phyloP scores from a whole-genome alignment of 2,329 filamentous ascomycete genomes.

The Fonsecaea multimorphosa region DNA sequence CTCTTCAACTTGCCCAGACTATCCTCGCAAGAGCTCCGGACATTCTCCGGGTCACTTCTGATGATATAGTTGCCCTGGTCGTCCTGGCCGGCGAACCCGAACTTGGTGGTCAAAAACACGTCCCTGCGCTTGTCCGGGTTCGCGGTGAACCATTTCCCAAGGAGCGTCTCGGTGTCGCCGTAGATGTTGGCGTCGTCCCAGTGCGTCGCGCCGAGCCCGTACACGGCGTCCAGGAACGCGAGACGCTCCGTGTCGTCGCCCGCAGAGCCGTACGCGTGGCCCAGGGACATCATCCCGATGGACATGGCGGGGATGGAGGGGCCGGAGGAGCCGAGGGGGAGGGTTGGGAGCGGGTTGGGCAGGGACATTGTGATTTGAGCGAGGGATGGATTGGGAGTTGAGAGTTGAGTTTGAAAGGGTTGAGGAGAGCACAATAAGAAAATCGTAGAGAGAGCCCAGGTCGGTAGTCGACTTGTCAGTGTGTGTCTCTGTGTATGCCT shows the following conservation, averaged over 20 bases:
- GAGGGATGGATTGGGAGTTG: too few species aligned
- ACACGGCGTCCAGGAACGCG: conserved; percentile 44
- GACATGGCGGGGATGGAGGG: conserved; percentile 42
- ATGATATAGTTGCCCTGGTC: conserved; percentile 32
- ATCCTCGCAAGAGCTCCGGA: conserved; percentile 45
- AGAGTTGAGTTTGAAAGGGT: too few species aligned
- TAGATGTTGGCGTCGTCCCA: conserved; percentile 46
- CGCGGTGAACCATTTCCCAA: conserved; percentile 39
- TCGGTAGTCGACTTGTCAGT: too few species aligned
- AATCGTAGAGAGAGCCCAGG: too few species aligned
- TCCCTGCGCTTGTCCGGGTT: conserved; percentile 34
- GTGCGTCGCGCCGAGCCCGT: conserved; percentile 31
- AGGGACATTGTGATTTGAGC: conserved; percentile 11
- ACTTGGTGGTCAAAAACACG: conserved; percentile 35
- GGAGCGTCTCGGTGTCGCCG: conserved; percentile 42
- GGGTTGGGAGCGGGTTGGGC: conserved; percentile 35
- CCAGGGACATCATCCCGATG: conserved; percentile 39
- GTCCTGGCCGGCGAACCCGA: conserved; percentile 12
- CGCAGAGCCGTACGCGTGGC: conserved; percentile 51
- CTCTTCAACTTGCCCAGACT: conserved; percentile 48
- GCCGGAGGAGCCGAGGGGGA: conserved; percentile 40
- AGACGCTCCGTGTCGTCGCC: conserved; percentile 56
- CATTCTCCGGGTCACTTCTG: conserved; percentile 48
- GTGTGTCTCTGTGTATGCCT: too few species aligned
- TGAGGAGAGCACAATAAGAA: too few species aligned